Base-by-base conservation (phyloP, 345 rosid genomes). In the Pugionium dolabratum region DNA sequence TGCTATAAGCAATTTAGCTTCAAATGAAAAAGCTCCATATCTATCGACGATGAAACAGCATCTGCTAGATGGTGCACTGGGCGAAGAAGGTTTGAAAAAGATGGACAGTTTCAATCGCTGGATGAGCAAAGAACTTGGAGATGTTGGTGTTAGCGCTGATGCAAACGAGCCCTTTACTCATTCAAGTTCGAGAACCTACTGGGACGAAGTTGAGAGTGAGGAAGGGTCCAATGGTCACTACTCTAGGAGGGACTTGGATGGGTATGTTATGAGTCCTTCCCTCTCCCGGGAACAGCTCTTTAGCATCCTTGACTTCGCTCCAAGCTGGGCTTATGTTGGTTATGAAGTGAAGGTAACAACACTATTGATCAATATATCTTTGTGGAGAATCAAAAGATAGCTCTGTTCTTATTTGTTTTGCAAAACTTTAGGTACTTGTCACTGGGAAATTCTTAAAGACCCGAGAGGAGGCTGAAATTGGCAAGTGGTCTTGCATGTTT, bases 81-180 rank as follows among this genome's bases (percentile, higher is more conserved):
- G 78, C 3, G 89, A 77, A 67, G 90, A 80, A 51, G 85, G 90
- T 72, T 67, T 94, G 74, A 86, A 86, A 79, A 94, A 94, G 78
- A 79, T 82, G 71, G 99, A 94, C 69, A 94, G 99, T 70, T 94
- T 94, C 80, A 81, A 78, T 55, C 84, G 91, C 49, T 90, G 99
- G 99, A 85, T 88, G 92, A 86, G 89, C 73, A 90, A 83, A 73
- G 97, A 88, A 78, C 88, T 94, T 62, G 95, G 83, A 72, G 97
- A 94, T 75, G 96, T 87, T 53, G 80, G 79, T 76, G 97, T 81
- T 71, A 84, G 85, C 41, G 92, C 81, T 71, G 90, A 88, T 72
- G 91, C 88, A 54, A 80, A 78, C 31, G 91, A 84, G 64, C 72
- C 85, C 11, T 81, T 59, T 66, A 56, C 78, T 59, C 86, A 82